These are phyloP conservation scores for Eutrema yunnanense DNA, from an alignment of 345 rosid genomes.

Conservation along the genomic window DNA sequence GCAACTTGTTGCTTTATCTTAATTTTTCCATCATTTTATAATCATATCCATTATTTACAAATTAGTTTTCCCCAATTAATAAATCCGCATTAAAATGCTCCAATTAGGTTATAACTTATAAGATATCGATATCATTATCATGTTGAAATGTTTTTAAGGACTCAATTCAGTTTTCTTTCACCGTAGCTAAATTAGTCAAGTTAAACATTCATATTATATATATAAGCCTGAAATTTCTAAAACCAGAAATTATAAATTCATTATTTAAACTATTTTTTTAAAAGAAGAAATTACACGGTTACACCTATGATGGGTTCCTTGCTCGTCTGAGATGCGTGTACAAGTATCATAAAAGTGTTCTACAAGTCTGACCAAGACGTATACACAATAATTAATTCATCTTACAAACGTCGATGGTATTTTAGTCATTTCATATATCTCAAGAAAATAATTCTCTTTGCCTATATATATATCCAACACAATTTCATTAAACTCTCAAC, in stretches of 20 bases:
- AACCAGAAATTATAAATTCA: background rate
- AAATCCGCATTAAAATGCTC: background rate
- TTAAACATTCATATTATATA: too few relatives aligned
- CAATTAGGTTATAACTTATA: background rate
- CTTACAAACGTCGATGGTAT: background rate
- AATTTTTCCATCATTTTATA: background rate
- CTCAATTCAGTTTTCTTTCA: background rate
- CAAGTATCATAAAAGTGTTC: slow-evolving; percentile 15
- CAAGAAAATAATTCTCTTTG: background rate
- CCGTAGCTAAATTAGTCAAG: background rate
- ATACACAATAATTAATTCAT: background rate
- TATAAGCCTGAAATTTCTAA: background rate
- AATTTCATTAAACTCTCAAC: slow-evolving; percentile 3
- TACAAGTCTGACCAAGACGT: slow-evolving; percentile 24
- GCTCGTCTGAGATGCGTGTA: slow-evolving; percentile 15
- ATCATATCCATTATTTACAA: background rate
- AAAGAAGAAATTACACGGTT: background rate
- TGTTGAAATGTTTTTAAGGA: background rate
- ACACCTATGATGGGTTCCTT: slow-evolving; percentile 4
- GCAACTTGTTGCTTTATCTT: slow-evolving; percentile 13
- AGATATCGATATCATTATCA: background rate
- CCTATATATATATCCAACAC: slow-evolving; percentile 9
- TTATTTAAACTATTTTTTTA: background rate
- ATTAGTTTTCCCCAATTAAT: background rate
- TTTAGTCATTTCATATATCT: background rate